Conservation (phyloP, 345 rosid species). For the Hypericum perforatum region DNA sequence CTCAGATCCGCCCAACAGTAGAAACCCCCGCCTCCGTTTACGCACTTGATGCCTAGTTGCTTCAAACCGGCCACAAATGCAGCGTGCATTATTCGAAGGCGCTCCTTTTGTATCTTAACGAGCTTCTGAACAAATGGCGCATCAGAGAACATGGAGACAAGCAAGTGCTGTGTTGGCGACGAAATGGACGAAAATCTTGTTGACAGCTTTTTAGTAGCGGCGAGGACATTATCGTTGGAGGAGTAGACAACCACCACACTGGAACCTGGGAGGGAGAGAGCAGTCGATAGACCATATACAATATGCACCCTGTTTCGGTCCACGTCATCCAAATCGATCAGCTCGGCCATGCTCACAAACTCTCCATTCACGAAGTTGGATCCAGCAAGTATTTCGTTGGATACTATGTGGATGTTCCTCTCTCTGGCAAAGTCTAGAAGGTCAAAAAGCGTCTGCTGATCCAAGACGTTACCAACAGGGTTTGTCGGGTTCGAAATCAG, state of each 20-base stretch:
- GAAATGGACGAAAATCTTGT: conserved; percentile 67
- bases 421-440: conserved; percentile 78
- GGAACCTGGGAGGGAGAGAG: conserved; percentile 64
- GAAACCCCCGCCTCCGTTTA: conserved; percentile 53
- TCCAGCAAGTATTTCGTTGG: conserved; percentile 63
- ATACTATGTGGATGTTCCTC: conserved; percentile 76
- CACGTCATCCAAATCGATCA: conserved; percentile 45
- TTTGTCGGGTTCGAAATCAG: conserved; percentile 71
- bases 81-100: conserved; percentile 30
- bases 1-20: conserved; percentile 91
- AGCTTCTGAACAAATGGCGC: conserved; percentile 33
- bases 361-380: conserved; percentile 47
- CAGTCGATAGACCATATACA: conserved; percentile 60
- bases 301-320: conserved; percentile 70
- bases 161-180: conserved; percentile 52
- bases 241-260: conserved; percentile 58
- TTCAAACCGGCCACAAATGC: conserved; percentile 47
- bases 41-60: conserved; percentile 53
- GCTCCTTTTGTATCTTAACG: conserved; percentile 38
- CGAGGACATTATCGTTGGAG: conserved; percentile 42
- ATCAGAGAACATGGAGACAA: conserved; percentile 54
- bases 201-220: conserved; percentile 47
- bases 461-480: conserved; percentile 57
- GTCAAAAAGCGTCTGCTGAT: conserved; percentile 49
- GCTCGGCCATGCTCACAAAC: conserved; percentile 73